phyloP scores from a whole-genome alignment of 1,139 yeast species.

The Dujonia santamariae region DNA sequence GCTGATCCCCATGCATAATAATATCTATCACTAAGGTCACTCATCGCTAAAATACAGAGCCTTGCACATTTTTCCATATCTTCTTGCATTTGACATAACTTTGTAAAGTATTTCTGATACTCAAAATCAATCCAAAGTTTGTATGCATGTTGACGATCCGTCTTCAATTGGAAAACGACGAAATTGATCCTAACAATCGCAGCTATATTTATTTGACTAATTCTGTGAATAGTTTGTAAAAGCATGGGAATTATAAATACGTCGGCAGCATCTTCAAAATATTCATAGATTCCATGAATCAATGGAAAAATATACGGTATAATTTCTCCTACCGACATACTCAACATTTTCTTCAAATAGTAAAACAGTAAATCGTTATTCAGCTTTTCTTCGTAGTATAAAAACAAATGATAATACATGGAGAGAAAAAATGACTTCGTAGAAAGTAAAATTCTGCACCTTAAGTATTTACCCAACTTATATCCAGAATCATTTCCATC shows the following conservation, averaged over 20 bases:
- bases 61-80: constrained; percentile 16
- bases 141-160: constrained; percentile 6
- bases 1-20: constrained; percentile 46
- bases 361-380: constrained; percentile 19
- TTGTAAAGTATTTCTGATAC: constrained; percentile 5
- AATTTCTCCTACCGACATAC: constrained; percentile 16
- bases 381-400: constrained; percentile 22
- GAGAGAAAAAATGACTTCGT: constrained; percentile 15
- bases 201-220: constrained; percentile 19
- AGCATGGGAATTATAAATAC: constrained; percentile 19
- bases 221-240: constrained; percentile 19
- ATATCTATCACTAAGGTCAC: constrained; percentile 28
- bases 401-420: constrained; percentile 21
- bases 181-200: constrained; percentile 15
- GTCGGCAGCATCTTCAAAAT: constrained; percentile 18
- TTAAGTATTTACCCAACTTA: constrained; percentile 10
- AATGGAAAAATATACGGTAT: constrained; percentile 25
- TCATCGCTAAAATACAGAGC: constrained; percentile 11
- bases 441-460: constrained; percentile 15
- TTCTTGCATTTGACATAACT: constrained; percentile 12
- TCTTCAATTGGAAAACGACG: constrained; percentile 3
- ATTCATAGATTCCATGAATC: constrained; percentile 16
- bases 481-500: constrained; percentile 11
- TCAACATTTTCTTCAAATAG: constrained; percentile 22
- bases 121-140: constrained; percentile 4